phyloP scores from a whole-genome alignment of 495 filamentous ascomycete species.

The Antarctomyces pellizariae region DNA sequence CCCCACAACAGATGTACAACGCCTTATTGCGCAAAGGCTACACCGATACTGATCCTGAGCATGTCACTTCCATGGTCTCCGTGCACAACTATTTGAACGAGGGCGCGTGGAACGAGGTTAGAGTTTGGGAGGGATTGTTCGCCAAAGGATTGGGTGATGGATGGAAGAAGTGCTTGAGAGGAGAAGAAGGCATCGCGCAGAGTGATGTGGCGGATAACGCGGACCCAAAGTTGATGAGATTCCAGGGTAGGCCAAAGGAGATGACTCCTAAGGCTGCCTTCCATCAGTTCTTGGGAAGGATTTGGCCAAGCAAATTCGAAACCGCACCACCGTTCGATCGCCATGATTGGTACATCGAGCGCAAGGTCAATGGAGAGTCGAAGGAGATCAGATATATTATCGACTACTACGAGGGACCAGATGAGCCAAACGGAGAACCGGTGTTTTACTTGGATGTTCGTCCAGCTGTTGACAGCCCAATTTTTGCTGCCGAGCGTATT shows the following conservation, averaged over 20 bases:
- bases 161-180: slow-evolving; percentile 50
- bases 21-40: slow-evolving; percentile 88
- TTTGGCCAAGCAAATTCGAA: slow-evolving; percentile 58
- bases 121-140: slow-evolving; percentile 78
- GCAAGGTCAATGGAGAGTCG: slow-evolving; percentile 30
- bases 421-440: slow-evolving; percentile 74
- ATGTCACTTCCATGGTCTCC: slow-evolving; percentile 90
- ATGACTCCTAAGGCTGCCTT: slow-evolving; percentile 76
- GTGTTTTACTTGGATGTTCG: slow-evolving; percentile 97
- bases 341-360: slow-evolving; percentile 85
- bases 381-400: slow-evolving; percentile 88
- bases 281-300: slow-evolving; percentile 47
- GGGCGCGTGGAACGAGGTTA: slow-evolving; percentile 85
- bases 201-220: slow-evolving; percentile 16
- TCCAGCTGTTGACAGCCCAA: slow-evolving; percentile 70
- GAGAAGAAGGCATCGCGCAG: slow-evolving; percentile 35
- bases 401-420: slow-evolving; percentile 81
- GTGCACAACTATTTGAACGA: slow-evolving; percentile 98
- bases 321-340: slow-evolving; percentile 84
- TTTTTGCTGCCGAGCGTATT: slow-evolving; percentile 55
- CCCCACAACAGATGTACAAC: slow-evolving; percentile 98
- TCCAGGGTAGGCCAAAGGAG: slow-evolving; percentile 72
- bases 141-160: slow-evolving; percentile 41
- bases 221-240: slow-evolving; percentile 53
- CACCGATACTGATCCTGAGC: slow-evolving; percentile 75